Percentiles rank a stretch among this genome's conserved stretches.
phyloP scores from a whole-genome alignment of 345 rosid species.

The Chamaenerion angustifolium region DNA sequence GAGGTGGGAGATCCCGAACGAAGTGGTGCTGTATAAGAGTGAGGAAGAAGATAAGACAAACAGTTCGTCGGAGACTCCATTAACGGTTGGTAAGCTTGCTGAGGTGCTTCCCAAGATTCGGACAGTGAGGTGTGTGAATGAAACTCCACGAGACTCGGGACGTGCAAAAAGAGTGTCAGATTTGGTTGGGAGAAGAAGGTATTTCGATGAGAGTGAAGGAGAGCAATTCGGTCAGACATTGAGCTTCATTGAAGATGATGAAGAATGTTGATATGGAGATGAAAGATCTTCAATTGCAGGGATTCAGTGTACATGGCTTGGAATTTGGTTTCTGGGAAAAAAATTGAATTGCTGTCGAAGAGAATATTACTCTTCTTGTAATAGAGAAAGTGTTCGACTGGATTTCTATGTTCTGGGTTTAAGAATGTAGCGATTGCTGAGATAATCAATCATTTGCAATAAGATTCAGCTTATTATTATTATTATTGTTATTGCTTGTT shows the following conservation, averaged over 20 bases:
- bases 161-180: conserved; percentile 81
- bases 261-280: conserved; percentile 4
- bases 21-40: conserved; percentile 27
- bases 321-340: conserved; percentile 1
- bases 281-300: neutral
- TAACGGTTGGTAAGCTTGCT: conserved; percentile 8
- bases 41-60: conserved; percentile 6
- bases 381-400: too few relatives aligned
- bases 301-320: neutral
- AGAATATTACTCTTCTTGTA: too few relatives aligned
- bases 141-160: conserved; percentile 86
- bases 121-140: conserved; percentile 27
- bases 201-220: conserved; percentile 21
- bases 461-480: too few relatives aligned
- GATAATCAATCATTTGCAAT: too few relatives aligned
- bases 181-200: conserved; percentile 44
- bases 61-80: conserved; percentile 14
- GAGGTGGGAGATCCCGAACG: conserved; percentile 82
- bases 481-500: too few relatives aligned
- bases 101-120: conserved; percentile 59
- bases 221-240: conserved; percentile 29
- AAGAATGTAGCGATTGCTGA: too few relatives aligned
- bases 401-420: too few relatives aligned
- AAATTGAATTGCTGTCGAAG: too few relatives aligned
- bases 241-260: conserved; percentile 28